Evolutionary conservation across 2,329 filamentous ascomycete species (phyloP).

Genomic region (Metarhizium anisopliae): DNA sequence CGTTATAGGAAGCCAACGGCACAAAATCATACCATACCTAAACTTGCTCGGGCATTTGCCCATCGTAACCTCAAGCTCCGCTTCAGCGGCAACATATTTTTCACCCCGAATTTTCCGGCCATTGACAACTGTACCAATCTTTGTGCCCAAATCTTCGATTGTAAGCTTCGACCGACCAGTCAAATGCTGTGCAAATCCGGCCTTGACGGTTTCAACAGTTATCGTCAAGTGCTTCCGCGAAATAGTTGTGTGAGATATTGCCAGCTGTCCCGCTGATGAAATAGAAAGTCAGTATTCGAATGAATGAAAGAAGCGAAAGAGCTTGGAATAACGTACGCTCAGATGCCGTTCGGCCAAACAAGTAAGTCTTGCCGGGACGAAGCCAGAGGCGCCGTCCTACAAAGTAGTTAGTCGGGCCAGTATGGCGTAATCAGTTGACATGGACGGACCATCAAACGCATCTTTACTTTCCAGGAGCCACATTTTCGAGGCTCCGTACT

Average conservation of each 20-base stretch:
- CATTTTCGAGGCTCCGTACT: constrained; percentile 30
- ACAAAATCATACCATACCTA: constrained; percentile 29
- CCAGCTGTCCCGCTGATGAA: constrained; percentile 50
- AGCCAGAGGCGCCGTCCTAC: constrained; percentile 61
- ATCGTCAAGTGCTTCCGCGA: constrained; percentile 85
- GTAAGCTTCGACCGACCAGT: constrained; percentile 59
- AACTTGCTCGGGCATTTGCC: constrained; percentile 61
- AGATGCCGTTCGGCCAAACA: constrained; percentile 71
- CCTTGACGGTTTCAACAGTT: constrained; percentile 53
- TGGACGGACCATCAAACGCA: constrained; percentile 34
- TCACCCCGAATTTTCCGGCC: constrained; percentile 59
- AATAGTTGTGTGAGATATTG: constrained; percentile 71
- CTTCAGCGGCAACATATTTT: constrained; percentile 42
- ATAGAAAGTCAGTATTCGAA: not conserved
- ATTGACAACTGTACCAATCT: constrained; percentile 74
- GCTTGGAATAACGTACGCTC: constrained; percentile 40
- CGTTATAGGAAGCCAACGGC: not conserved
- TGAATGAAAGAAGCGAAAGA: not conserved
- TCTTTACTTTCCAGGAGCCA: constrained; percentile 56
- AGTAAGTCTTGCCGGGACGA: constrained; percentile 72
- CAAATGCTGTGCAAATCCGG: constrained; percentile 57
- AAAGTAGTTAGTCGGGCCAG: constrained; percentile 5
- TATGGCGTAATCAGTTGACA: not conserved
- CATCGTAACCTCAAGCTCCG: constrained; percentile 55
- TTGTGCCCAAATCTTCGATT: constrained; percentile 73